Evolutionary conservation across 805 yeast genomes (phyloP).

Genomic region (Candida peoriensis): DNA sequence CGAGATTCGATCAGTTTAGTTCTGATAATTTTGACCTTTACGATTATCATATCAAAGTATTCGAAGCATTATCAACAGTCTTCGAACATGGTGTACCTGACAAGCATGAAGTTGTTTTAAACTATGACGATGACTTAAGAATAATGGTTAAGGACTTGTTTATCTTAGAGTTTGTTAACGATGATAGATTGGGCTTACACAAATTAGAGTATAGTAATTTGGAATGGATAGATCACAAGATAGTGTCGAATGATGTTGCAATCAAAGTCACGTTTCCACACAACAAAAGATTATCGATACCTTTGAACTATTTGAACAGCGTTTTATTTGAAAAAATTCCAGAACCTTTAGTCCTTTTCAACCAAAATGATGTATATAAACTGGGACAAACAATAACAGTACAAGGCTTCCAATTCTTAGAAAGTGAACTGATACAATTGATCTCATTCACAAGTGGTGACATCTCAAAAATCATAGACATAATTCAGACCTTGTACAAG

Average conservation of each 20-base stretch:
- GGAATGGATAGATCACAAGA: background rate
- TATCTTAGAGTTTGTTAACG: conserved; percentile 11
- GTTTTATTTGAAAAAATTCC: conserved; percentile 1
- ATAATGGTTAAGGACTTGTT: conserved; percentile 9
- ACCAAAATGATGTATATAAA: conserved; percentile 5
- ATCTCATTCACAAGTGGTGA: background rate
- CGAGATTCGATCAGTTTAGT: conserved; percentile 21
- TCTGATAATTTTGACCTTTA: conserved; percentile 18
- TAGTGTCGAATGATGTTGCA: conserved; percentile 5
- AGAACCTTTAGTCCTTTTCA: conserved; percentile 1
- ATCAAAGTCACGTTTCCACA: conserved; percentile 2
- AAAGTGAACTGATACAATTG: background rate
- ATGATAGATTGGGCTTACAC: conserved; percentile 11
- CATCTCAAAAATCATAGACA: background rate
- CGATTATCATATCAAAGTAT: conserved; percentile 12
- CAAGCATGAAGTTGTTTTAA: conserved; percentile 12
- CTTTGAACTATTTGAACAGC: conserved; percentile 1
- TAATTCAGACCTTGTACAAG: background rate
- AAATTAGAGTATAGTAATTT: background rate
- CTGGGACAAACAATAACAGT: conserved; percentile 1
- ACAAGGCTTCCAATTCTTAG: conserved; percentile 5
- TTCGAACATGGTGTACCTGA: no score
- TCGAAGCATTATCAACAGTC: conserved; percentile 2
- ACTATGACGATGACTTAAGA: conserved; percentile 15
- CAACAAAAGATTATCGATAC: conserved; percentile 1